Base-by-base conservation (phyloP, 345 rosid species). In the Sisymbrium irio region DNA sequence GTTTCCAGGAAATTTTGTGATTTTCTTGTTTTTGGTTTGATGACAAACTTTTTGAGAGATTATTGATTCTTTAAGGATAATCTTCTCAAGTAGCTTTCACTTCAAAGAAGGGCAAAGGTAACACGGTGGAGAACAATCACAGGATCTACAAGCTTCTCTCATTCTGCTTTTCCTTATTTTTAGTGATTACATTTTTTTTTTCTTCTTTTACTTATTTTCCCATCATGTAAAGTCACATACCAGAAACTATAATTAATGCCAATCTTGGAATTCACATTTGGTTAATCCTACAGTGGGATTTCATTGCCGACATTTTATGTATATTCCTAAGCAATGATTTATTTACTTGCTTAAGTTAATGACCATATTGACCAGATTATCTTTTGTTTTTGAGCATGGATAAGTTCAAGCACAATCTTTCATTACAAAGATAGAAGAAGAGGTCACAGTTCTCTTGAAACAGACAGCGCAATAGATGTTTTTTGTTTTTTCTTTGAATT, bases 1-100 rank as follows among this genome's bases (percentile, higher is more conserved):
- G 62, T 59, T 54, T 59, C n/a, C 54, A 77, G 25, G 66, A 82
- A 54, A 11, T 67, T 67, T 80, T 80, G 74, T 84, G 78, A 76
- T 18, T 62, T 62, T 50, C 18, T 17, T 59, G 50, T 33, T 25
- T 25, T 67, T 67, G 45, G 53, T 67, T 11, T 61, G 25, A 53
- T 61, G 22, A 54, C 27, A 37, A 13, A 17, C 42, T 42, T 62
- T 62, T 62, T 54, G 20, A 49, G 28, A 58, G 73, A 18, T 57
- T 6, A 27, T 65, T 66, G 68, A 67, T 75, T 67, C 51, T 62
- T 69, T 68, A 76, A 62, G 58, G 59, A 62, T 69, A 69, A 37
- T 68, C 62, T 30, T 17, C 25, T 46, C 37, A 69, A 56, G 70
- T 62, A 61, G 65, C 65, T 76, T 69, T 74, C 67, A 58, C 59